Percentiles rank a stretch among this genome's conserved stretches.
Conservation (phyloP, 1,139 yeast species). For the Sugiyamaella paludigena region DNA sequence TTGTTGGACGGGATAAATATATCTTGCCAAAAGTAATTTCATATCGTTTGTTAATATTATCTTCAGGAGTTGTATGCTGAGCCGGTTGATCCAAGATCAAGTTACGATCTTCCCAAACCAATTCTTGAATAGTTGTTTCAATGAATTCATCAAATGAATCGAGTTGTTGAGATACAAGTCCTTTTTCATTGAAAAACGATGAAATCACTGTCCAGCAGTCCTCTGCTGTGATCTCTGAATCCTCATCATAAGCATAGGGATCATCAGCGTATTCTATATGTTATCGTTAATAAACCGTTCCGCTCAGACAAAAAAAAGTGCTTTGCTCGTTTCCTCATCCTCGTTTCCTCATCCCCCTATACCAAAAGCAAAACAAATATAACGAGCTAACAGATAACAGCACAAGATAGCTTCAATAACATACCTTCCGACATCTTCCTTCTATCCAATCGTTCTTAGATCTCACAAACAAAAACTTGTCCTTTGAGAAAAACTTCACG, state of each 20-base stretch:
- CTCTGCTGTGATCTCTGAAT: slow-evolving; percentile 84
- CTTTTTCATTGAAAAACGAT: slow-evolving; percentile 92
- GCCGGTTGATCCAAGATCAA: slow-evolving; percentile 96
- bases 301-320: too few relatives aligned
- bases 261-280: slow-evolving; percentile 8
- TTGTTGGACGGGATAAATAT: slow-evolving; percentile 93
- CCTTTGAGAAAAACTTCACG: too few relatives aligned
- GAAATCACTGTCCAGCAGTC: slow-evolving; percentile 99
- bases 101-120: slow-evolving; percentile 94
- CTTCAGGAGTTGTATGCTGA: slow-evolving; percentile 89
- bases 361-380: too few relatives aligned
- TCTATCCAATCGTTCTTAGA: too few relatives aligned
- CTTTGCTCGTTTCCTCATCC: too few relatives aligned
- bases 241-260: slow-evolving; percentile 51
- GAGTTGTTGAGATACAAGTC: slow-evolving; percentile 94
- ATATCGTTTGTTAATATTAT: slow-evolving; percentile 84
- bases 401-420: too few relatives aligned
- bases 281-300: slow-evolving; percentile 18
- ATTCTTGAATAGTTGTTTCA: slow-evolving; percentile 92
- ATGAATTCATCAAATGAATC: slow-evolving; percentile 98
- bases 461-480: too few relatives aligned
- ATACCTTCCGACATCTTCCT: too few relatives aligned
- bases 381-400: too few relatives aligned
- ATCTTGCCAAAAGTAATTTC: slow-evolving; percentile 97
- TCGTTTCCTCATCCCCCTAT: too few relatives aligned